phyloP scores from a whole-genome alignment of 805 yeast species.

The Millerozyma acaciae region DNA sequence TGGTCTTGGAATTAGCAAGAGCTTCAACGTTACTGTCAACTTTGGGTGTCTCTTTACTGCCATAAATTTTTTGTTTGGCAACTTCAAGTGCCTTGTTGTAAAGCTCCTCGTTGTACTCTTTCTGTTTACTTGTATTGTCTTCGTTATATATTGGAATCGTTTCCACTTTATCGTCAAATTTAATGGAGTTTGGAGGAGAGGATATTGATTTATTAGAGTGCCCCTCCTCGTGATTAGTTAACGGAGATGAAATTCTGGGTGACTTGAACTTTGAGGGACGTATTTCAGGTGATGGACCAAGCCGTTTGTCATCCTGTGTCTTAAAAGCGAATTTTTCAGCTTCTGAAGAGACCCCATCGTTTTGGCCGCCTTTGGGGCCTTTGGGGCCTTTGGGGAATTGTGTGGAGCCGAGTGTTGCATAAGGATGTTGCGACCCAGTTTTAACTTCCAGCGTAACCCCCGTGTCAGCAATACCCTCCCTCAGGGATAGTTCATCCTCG shows the following conservation, averaged over 20 bases:
- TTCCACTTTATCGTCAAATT: slow-evolving; percentile 34
- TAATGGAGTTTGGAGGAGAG: slow-evolving; percentile 32
- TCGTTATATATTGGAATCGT: slow-evolving; percentile 27
- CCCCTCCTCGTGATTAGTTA: slow-evolving; percentile 9
- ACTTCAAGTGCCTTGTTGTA: slow-evolving; percentile 52
- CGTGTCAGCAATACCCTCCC: slow-evolving; percentile 9
- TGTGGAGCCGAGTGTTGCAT: slow-evolving; percentile 10
- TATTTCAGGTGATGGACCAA: too few species aligned
- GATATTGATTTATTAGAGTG: slow-evolving; percentile 7
- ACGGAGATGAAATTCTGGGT: slow-evolving; percentile 4
- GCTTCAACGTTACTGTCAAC: neutral
- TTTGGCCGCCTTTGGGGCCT: slow-evolving; percentile 2
- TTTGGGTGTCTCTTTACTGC: slow-evolving; percentile 20
- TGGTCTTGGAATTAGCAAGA: neutral
- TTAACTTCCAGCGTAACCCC: neutral
- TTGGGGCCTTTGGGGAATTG: slow-evolving; percentile 9
- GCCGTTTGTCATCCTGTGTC: too few species aligned
- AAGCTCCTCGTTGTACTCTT: slow-evolving; percentile 42
- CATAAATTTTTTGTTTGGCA: slow-evolving; percentile 56
- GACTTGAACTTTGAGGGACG: slow-evolving; percentile 4
- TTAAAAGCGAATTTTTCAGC: neutral
- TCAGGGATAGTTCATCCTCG: slow-evolving; percentile 7
- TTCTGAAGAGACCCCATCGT: neutral
- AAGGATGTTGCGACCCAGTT: slow-evolving; percentile 14
- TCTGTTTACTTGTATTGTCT: neutral